Base-by-base conservation (phyloP, 2,329 filamentous ascomycete genomes). In the Xylariales sp. region DNA sequence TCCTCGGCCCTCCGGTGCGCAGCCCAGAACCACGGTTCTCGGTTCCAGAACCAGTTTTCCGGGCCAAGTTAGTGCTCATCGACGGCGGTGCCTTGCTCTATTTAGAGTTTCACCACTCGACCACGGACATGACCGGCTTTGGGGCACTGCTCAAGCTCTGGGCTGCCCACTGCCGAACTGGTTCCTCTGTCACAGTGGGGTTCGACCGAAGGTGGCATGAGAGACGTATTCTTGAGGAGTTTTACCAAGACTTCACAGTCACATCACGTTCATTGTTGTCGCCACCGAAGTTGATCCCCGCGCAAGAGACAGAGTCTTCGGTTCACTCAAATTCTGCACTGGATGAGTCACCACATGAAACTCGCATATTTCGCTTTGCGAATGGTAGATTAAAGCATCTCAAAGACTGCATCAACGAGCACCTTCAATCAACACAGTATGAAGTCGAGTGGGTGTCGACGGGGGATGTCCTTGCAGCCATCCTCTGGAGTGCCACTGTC, bases 121-220 rank as follows among this genome's bases (percentile, higher is more conserved):
- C 50, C 4, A 53, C 49, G 6, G 55, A 58, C 18, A 55, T 58
- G 29, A 55, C 54, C 2, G 55, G 55, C 10, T 49, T 52, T 14
- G 54, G 46, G 7, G 33, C 41, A 5, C 41, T 58, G 18, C 49
- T 57, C n/a, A 49, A 47, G 32, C 38, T 56, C 5, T 58, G 55
- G 54, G 52, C 54, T 12, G 41, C 52, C 12, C 38, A 53, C 38
- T 55, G 53, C 21, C 49, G 51, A 3, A 33, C 40, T 7, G 41
- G 38, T 5, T 32, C 41, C 5, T 48, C 48, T 12, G 32, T 25
- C 2, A 27, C 33, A 13, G 33, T 40, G 7, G 42, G 42, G 3
- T 54, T 53, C 12, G 29, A 48, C n/a, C 35, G 30, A 18, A 39
- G 27, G 27, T 53, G 49, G 52, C 32, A 51, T 15, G 42, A 53